Evolutionary conservation across 768 basidiomycete species (phyloP).

Genomic region (Pleurotus ostreatus): DNA sequence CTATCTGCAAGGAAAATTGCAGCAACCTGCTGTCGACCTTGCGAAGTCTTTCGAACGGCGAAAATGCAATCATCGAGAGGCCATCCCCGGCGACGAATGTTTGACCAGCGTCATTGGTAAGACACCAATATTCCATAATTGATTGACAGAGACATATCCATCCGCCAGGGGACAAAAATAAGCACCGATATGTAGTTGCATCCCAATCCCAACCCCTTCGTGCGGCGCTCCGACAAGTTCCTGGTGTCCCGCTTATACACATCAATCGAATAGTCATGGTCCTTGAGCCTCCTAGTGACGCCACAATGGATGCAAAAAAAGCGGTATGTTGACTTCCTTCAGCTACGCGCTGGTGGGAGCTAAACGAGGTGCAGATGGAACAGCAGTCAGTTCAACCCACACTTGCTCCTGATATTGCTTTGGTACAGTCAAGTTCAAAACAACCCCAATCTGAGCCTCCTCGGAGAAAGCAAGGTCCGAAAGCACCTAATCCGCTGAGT

Average conservation of each 20-base stretch:
- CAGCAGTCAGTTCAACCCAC: slow-evolving; percentile 53
- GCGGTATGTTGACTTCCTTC: slow-evolving; percentile 31
- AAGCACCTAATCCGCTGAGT: slow-evolving; percentile 90
- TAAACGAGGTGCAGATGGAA: slow-evolving; percentile 46
- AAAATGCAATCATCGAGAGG: slow-evolving; percentile 90
- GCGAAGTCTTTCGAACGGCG: slow-evolving; percentile 92
- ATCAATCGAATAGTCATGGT: slow-evolving; percentile 91
- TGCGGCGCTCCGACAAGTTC: slow-evolving; percentile 60
- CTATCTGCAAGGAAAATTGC: slow-evolving; percentile 74
- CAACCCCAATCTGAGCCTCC: slow-evolving; percentile 25
- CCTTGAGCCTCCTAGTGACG: slow-evolving; percentile 83
- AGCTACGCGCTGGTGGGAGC: too few species aligned
- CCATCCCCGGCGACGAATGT: slow-evolving; percentile 85
- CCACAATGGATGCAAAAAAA: slow-evolving; percentile 68
- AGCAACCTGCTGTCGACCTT: slow-evolving; percentile 77
- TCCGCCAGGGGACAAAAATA: slow-evolving; percentile 71
- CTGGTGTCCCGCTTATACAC: slow-evolving; percentile 87
- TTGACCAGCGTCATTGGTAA: slow-evolving; percentile 76
- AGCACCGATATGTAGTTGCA: slow-evolving; percentile 89
- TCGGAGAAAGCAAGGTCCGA: slow-evolving; percentile 66
- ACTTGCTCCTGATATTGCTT: slow-evolving; percentile 37
- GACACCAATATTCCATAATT: slow-evolving; percentile 14
- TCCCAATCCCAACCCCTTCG: slow-evolving; percentile 79
- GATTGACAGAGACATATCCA: background rate
- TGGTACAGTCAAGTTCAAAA: slow-evolving; percentile 30